Evolutionary conservation across 2,329 filamentous ascomycete genomes (phyloP).

Genomic region (Acephala macrosclerotiorum): DNA sequence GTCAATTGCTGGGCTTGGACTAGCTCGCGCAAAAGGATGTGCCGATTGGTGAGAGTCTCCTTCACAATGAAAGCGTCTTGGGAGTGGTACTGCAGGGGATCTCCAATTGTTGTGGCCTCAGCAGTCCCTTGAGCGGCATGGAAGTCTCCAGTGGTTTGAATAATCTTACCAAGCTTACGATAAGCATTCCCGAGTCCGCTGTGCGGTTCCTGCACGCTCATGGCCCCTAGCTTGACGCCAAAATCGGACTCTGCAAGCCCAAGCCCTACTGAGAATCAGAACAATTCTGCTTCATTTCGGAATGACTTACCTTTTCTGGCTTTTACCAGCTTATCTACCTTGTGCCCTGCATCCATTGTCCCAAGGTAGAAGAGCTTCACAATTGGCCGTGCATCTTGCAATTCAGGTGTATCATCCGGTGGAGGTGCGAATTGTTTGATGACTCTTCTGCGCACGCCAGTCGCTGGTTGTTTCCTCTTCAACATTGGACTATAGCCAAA

Average conservation of each 20-base stretch:
- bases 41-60: conserved; percentile 95
- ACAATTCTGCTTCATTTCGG: conserved; percentile 29
- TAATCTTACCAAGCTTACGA: conserved; percentile 90
- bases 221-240: conserved; percentile 84
- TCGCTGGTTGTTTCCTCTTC: conserved; percentile 95
- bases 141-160: conserved; percentile 93
- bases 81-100: conserved; percentile 93
- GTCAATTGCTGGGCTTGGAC: conserved; percentile 88
- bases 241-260: conserved; percentile 93
- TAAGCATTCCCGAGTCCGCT: conserved; percentile 88
- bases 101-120: conserved; percentile 92
- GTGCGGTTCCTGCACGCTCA: conserved; percentile 92
- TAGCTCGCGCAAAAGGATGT: conserved; percentile 93
- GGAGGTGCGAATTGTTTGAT: conserved; percentile 98
- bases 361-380: conserved; percentile 97
- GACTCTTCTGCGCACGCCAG: conserved; percentile 91
- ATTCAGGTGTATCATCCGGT: conserved; percentile 94
- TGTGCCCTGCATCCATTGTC: conserved; percentile 96
- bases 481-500: conserved; percentile 98
- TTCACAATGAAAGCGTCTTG: conserved; percentile 98
- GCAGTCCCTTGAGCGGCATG: conserved; percentile 96
- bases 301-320: conserved; percentile 77
- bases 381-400: conserved; percentile 85
- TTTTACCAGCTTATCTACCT: conserved; percentile 94
- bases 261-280: conserved; percentile 68